Evolutionary conservation across 2,329 filamentous ascomycete species (phyloP), one percentile per base, ranked within the genome.

Genomic region (Emergomyces pasteurianus): DNA sequence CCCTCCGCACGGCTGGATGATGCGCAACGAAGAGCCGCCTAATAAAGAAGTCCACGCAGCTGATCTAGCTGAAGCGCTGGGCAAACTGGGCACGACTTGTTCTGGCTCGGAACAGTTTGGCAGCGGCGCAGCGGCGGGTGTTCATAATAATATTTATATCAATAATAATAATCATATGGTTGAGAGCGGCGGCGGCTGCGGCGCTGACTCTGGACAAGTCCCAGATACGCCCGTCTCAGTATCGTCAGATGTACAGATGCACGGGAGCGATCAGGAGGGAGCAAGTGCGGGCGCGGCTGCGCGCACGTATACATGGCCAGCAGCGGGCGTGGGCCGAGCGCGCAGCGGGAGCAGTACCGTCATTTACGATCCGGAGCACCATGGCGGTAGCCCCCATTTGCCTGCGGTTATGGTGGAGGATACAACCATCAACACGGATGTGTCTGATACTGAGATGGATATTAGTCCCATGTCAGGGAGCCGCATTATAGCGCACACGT

Each of bases 381-480:
- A 86, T 65, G 84, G 84, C 2, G 75, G 81, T 61, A 83, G 79
- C 60, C 82, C 83, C 0, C 75, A 79, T 64, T 70, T 87, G 46
- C 84, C 84, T 1, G 83, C 82, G 1, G 85, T 87, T 43, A 81
- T 83, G 67, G 83, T 87, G 1, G 83, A 85, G 69, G 83, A 86
- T 70, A 84, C 80, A 14, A 83, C 76, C 2, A 52, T 70, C 18
- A 74, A 72, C 38, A 75, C 70, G 34, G 75, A 78, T 2, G 76
- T 74, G n/a, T 72, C 67, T 38, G 68, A 74, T n/a, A 66, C 79
- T 61, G 80, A 82, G 36, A 62, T 74, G 47, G 75, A 75, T 6
- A 67, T 72, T 58, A 75, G 74, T 56, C 71, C 70, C 56, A 72
- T 69, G 58, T 67, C 71, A 12, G 69, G 74, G 6, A 73, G 70